Conservation (phyloP, 208 protist genomes). For the Acanthamoeba sp. region DNA sequence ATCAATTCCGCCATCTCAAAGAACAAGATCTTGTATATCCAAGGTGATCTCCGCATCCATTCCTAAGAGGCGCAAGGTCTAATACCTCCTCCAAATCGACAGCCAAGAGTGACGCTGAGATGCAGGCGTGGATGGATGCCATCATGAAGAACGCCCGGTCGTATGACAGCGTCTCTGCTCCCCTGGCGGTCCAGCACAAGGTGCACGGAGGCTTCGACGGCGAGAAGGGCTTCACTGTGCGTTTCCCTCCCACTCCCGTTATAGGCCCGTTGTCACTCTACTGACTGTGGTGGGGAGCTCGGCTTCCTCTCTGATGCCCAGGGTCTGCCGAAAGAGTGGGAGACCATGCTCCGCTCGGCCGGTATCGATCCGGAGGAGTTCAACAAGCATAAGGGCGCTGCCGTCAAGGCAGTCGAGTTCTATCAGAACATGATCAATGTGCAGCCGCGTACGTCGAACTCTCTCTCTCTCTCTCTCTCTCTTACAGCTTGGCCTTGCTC, state of each 20-base stretch:
- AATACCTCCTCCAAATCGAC: too few relatives aligned
- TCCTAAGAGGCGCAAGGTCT: too few relatives aligned
- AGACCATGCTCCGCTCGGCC: slow-evolving; percentile 79
- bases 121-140: slow-evolving; percentile 26
- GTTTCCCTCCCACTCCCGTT: neutral
- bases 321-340: slow-evolving; percentile 86
- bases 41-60: too few relatives aligned
- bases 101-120: slow-evolving; percentile 5
- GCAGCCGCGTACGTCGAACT: neutral
- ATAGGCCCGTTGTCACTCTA: neutral
- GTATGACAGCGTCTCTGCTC: slow-evolving; percentile 39
- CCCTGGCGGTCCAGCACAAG: slow-evolving; percentile 20
- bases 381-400: slow-evolving; percentile 46
- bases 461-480: slow-evolving; percentile 4
- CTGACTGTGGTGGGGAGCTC: too few relatives aligned
- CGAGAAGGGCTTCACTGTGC: slow-evolving; percentile 53
- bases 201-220: slow-evolving; percentile 39
- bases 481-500: too few relatives aligned
- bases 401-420: slow-evolving; percentile 47
- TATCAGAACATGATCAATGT: slow-evolving; percentile 42
- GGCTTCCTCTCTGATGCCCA: neutral
- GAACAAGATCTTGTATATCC: slow-evolving; percentile 59
- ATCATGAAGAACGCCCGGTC: slow-evolving; percentile 50
- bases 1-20: neutral
- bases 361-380: slow-evolving; percentile 74